phyloP scores from a whole-genome alignment of 495 filamentous ascomycete genomes.

The Xylaria palmicola region DNA sequence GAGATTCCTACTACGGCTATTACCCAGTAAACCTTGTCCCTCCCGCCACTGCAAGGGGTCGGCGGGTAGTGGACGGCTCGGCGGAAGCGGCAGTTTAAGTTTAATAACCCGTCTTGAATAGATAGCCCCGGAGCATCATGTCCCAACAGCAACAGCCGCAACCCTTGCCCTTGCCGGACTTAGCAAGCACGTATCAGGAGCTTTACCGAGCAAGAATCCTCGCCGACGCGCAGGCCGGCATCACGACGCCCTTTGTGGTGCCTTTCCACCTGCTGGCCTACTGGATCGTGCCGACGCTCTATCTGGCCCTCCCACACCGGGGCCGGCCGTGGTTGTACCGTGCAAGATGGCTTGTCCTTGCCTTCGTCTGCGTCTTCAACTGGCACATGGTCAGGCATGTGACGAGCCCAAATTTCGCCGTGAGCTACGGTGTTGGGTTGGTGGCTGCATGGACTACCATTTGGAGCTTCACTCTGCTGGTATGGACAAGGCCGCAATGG shows the following conservation, averaged over 20 bases:
- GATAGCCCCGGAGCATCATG: too few relatives aligned
- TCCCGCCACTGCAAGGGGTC: too few relatives aligned
- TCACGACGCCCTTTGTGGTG: conserved; percentile 53
- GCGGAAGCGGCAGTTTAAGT: background rate
- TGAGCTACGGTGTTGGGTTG: conserved; percentile 68
- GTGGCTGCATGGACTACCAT: conserved; percentile 64
- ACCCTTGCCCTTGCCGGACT: background rate
- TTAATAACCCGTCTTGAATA: background rate
- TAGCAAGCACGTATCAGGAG: conserved; percentile 24
- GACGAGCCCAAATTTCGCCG: conserved; percentile 55
- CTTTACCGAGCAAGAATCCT: conserved; percentile 26
- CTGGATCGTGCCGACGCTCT: conserved; percentile 52
- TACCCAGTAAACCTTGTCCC: too few relatives aligned
- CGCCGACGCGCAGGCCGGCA: conserved; percentile 32
- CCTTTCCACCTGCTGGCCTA: conserved; percentile 53
- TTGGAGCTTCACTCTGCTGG: conserved; percentile 60
- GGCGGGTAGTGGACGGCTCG: too few relatives aligned
- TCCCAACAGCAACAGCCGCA: background rate
- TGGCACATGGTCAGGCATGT: conserved; percentile 48
- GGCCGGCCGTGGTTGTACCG: conserved; percentile 45
- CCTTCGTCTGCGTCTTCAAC: conserved; percentile 36
- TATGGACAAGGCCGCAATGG: conserved; percentile 63
- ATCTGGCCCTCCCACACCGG: conserved; percentile 60
- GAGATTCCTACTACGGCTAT: too few relatives aligned
- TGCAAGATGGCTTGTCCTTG: conserved; percentile 55